A percentile compares a stretch with the other conserved stretches of the same genome.
Conservation (phyloP, 345 rosid genomes). For the Iberis pinnata region DNA sequence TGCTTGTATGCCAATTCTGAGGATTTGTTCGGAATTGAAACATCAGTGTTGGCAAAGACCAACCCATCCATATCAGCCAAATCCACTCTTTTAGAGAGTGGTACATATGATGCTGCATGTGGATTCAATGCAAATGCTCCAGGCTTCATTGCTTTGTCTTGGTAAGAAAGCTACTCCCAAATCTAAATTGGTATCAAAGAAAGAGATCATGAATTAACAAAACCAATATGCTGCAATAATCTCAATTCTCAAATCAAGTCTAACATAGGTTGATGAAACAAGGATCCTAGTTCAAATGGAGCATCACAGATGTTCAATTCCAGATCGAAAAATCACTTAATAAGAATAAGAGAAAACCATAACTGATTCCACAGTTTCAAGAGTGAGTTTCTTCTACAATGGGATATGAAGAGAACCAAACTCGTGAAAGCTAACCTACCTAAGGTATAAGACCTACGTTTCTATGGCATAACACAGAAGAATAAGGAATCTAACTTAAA, state of each 20-base stretch:
- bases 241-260: neutral
- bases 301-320: neutral
- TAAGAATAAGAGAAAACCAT: neutral
- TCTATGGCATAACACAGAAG: neutral
- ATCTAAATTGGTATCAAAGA: neutral
- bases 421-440: neutral
- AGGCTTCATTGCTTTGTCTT: constrained; percentile 45
- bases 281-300: neutral
- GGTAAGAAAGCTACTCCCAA: constrained; percentile 3
- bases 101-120: constrained; percentile 66
- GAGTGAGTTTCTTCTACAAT: neutral
- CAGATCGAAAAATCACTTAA: neutral
- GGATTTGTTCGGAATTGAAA: constrained; percentile 24
- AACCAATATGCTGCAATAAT: neutral
- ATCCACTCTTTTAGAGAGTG: constrained; percentile 56
- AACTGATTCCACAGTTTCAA: neutral
- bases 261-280: neutral
- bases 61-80: constrained; percentile 25
- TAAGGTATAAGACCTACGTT: neutral
- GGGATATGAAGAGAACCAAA: neutral
- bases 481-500: too few species aligned
- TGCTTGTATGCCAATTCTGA: constrained; percentile 35
- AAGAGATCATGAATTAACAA: neutral
- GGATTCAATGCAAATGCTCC: constrained; percentile 73
- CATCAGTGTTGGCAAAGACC: constrained; percentile 27